Base-by-base conservation (phyloP, 768 basidiomycete genomes). In the Tricholoma matsutake region DNA sequence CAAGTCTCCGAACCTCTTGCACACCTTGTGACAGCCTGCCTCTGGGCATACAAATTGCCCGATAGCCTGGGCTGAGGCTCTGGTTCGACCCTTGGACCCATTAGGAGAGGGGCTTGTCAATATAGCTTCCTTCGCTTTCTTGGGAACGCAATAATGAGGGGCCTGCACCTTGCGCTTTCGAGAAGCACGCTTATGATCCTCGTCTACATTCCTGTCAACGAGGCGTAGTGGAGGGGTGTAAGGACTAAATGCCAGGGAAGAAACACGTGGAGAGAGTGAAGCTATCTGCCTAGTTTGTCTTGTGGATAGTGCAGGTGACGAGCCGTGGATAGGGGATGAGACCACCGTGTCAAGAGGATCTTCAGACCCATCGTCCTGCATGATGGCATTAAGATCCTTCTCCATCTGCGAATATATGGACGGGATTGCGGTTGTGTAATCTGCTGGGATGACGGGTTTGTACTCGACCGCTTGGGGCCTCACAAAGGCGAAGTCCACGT, bases 1-100 rank as follows among this genome's bases (percentile, higher is more conserved):
- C 45, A 67, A 29, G 35, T 67, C 63, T 4, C 52, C 34, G 20
- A 29, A 60, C 35, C n/a, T 61, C 11, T 22, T 43, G 39, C 61
- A 63, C 10, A 56, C 58, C 25, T 55, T 63, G 3, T 20, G 18
- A 41, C 65, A 67, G 34, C 29, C 51, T 32, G n/a, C n/a, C 16
- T 13, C 51, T 53, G 51, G 51, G 29, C 51, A 53, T 7, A n/a
- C 3, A 11, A 10, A 53, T 16, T 53, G 31, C 18, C 51, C n/a
- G 3, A 53, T 7, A 32, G 29, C n/a, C n/a, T 16, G 29, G 13
- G 51, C 14, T 7, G 10, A 32, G 31, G 25, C 29, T 3, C 14
- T 13, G 16, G 28, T 7, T 6, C 29, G 5, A 52, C 29, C 14
- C 29, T n/a, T n/a, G 14, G 28, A 29, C 6, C 1, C 14, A 6